Base-by-base conservation (phyloP, 192 early-diverging fungal species). In the Podila epicladia region DNA sequence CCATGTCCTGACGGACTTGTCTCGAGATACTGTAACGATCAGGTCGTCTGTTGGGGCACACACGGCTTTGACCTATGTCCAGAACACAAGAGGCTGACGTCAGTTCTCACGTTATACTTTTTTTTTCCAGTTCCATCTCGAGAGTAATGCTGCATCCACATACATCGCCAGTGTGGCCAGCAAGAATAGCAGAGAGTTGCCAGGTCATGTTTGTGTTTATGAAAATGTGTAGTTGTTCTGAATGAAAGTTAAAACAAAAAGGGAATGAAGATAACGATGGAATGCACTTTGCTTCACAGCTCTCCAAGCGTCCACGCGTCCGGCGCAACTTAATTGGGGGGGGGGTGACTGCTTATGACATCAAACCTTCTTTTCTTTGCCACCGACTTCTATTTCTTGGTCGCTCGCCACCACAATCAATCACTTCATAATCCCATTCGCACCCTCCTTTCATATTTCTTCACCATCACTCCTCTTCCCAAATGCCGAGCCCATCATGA, bases 1-100 rank as follows among this genome's bases (percentile, higher is more conserved):
- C 95, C 96, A 97, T 12, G 88, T 80, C 20, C 91, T 88, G 4
- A 92, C 92, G 0, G 93, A 89, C 67, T 89, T 87, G 84, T 97
- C 95, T 55, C 93, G 88, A 4, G 94, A 92, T 5, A 88, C 93
- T 1, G 94, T 93, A 19, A 92, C 75, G 20, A 97, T 72, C 6
- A 87, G 37, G 66, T 89, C 84, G 73, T 86, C 84, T 45, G 87
- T 85, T 4, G 89, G 84, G 4, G 88, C 79, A 26, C 82, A 82
- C 1, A 97, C 76, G 12, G 90, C 94, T 41, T 90, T 89, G 48
- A 96, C 94, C 92, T 94, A 64, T 45, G 26, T 15, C 45, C 31
- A 35, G 22, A 70, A 31, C 1, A 11, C 35, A 71, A 22, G 35
- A 22, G 24, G 29, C 19, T 51, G 33, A 19, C 9, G 33, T 26